Conservation (phyloP, 768 basidiomycete species). For the Postia placenta region DNA sequence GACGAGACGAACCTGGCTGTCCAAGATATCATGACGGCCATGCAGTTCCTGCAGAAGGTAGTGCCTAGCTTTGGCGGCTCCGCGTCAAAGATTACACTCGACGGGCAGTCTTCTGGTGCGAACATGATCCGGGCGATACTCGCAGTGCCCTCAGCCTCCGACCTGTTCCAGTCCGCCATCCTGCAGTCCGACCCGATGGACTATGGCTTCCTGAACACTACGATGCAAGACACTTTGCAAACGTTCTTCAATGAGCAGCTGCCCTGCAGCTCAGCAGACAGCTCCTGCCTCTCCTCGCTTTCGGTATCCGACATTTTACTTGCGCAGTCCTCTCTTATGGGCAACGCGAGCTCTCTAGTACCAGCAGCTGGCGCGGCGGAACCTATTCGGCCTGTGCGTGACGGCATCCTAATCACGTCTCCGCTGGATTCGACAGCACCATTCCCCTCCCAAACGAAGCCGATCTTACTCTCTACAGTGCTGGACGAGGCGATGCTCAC, state of each 20-base stretch:
- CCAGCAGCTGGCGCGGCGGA: constrained; percentile 44
- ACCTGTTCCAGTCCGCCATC: constrained; percentile 72
- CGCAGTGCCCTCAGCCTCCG: constrained; percentile 61
- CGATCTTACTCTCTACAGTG: constrained; percentile 67
- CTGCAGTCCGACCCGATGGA: constrained; percentile 87
- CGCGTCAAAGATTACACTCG: constrained; percentile 58
- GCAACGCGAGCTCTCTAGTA: constrained; percentile 39
- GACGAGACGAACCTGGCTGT: constrained; percentile 69
- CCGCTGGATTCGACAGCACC: constrained; percentile 55
- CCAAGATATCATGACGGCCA: constrained; percentile 58
- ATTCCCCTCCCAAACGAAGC: constrained; percentile 57
- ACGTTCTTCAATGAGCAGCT: constrained; percentile 43
- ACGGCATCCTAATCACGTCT: constrained; percentile 63
- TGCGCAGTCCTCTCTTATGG: constrained; percentile 43
- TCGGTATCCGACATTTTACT: constrained; percentile 46
- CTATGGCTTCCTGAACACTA: constrained; percentile 59
- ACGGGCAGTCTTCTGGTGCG: constrained; percentile 81
- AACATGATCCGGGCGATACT: constrained; percentile 73
- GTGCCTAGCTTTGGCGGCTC: constrained; percentile 65
- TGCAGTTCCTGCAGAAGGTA: constrained; percentile 54
- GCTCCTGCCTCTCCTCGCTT: constrained; percentile 44
- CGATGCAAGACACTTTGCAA: constrained; percentile 50
- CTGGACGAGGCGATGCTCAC: constrained; percentile 65
- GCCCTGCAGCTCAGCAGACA: constrained; percentile 39
- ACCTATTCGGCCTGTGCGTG: constrained; percentile 63